Evolutionary conservation across 2,329 filamentous ascomycete species (phyloP).

Genomic region (Xylaria multiplex): DNA sequence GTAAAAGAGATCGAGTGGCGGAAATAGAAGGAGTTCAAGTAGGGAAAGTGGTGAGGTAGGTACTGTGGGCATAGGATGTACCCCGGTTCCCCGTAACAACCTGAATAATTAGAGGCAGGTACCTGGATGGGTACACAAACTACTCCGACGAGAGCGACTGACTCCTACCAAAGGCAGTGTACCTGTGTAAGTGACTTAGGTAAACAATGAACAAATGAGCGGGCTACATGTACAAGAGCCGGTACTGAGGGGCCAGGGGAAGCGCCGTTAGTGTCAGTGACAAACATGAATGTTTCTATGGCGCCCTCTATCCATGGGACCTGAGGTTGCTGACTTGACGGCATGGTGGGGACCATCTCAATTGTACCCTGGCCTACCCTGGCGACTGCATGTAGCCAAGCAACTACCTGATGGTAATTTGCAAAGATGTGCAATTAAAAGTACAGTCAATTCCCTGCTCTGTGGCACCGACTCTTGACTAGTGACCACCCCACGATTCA

Average conservation of each 20-base stretch:
- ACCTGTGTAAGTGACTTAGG: too few species aligned
- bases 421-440: conserved; percentile 26
- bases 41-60: conserved; percentile 13
- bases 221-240: not conserved
- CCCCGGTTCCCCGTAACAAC: conserved; percentile 20
- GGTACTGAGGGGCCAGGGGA: not conserved
- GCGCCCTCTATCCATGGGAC: too few species aligned
- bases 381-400: conserved; percentile 15
- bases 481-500: conserved; percentile 28
- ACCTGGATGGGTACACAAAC: not conserved
- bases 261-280: conserved; percentile 5
- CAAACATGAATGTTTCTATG: conserved; percentile 19
- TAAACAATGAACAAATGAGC: conserved; percentile 7
- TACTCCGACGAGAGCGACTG: conserved; percentile 9
- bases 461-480: conserved; percentile 9
- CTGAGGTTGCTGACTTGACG: conserved; percentile 9
- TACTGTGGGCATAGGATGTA: conserved; percentile 28
- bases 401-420: conserved; percentile 23
- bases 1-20: conserved; percentile 19
- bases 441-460: conserved; percentile 20
- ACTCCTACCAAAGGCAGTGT: not conserved
- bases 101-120: conserved; percentile 1
- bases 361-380: conserved; percentile 1
- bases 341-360: conserved; percentile 7
- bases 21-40: conserved; percentile 27